Conservation (phyloP, 495 filamentous ascomycete species). For the Aspergillus kassunensis region DNA sequence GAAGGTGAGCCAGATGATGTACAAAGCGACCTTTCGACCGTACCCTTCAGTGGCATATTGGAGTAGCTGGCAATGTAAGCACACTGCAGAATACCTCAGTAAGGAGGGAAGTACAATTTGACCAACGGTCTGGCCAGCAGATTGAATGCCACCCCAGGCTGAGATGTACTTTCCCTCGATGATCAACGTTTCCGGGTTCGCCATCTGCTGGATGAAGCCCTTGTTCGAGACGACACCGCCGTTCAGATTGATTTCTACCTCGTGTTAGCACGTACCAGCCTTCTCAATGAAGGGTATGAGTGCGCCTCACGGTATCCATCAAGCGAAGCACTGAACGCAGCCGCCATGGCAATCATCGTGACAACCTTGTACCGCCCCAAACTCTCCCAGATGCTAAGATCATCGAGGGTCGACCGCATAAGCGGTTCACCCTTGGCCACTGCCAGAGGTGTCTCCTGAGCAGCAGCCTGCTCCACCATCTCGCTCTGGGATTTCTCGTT, state of each 20-base stretch:
- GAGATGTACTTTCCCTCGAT: slow-evolving; percentile 35
- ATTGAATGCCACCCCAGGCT: slow-evolving; percentile 40
- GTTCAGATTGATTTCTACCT: slow-evolving; percentile 37
- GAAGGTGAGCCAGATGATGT: slow-evolving; percentile 15
- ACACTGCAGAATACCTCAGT: background rate
- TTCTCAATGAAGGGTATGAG: background rate
- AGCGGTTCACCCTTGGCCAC: background rate
- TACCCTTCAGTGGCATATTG: slow-evolving; percentile 29
- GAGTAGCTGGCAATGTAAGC: slow-evolving; percentile 18
- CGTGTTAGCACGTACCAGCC: background rate
- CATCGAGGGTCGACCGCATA: slow-evolving; percentile 2
- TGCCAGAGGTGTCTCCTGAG: background rate
- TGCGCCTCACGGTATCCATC: slow-evolving; percentile 38
- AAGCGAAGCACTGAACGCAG: slow-evolving; percentile 36
- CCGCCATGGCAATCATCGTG: slow-evolving; percentile 14
- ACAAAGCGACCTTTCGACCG: slow-evolving; percentile 13
- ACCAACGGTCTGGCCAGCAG: slow-evolving; percentile 33
- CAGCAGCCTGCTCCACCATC: background rate
- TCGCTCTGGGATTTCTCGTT: background rate
- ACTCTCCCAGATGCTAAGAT: slow-evolving; percentile 7
- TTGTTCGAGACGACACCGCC: slow-evolving; percentile 39
- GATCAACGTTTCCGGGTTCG: slow-evolving; percentile 25
- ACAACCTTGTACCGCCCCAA: background rate
- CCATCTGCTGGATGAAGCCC: slow-evolving; percentile 37
- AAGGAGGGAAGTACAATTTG: slow-evolving; percentile 21